phyloP scores from a whole-genome alignment of 306 rosid genomes.

The Cucurbita maxima region DNA sequence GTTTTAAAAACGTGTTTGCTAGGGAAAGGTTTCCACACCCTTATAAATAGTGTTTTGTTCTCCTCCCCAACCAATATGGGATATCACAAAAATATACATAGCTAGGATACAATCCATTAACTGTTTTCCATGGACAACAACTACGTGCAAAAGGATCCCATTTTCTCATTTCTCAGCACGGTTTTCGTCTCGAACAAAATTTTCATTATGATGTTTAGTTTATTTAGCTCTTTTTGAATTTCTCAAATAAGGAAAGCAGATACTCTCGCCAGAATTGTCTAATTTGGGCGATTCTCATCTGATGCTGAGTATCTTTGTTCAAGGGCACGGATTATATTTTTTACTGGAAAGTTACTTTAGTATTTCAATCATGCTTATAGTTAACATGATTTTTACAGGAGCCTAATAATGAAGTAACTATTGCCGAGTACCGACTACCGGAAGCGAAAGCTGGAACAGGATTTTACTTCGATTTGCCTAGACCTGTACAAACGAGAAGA shows the following conservation, averaged over 20 bases:
- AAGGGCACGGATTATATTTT: background rate
- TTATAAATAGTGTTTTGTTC: too few species aligned
- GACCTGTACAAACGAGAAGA: conserved; percentile 49
- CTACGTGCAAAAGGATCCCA: background rate
- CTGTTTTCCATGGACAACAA: background rate
- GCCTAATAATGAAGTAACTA: conserved; percentile 34
- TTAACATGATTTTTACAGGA: conserved; percentile 32
- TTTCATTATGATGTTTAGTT: background rate
- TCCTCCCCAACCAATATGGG: too few species aligned
- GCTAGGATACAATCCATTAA: conserved; percentile 4
- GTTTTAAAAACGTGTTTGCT: too few species aligned
- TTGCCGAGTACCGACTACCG: conserved; percentile 83
- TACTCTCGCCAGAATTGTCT: background rate
- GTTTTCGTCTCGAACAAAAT: background rate
- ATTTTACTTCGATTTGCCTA: conserved; percentile 84
- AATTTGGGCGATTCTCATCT: background rate
- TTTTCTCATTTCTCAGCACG: background rate
- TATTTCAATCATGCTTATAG: background rate
- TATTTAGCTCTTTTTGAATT: background rate
- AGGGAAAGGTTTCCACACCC: too few species aligned
- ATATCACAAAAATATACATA: background rate
- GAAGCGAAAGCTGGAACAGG: conserved; percentile 80
- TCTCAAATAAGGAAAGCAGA: background rate
- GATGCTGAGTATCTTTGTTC: background rate
- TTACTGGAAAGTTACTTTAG: background rate